A percentile compares a stretch with the other conserved stretches of the same genome.
Conservation (phyloP, 176 grass and related monocot species). For the Carex kokanica region DNA sequence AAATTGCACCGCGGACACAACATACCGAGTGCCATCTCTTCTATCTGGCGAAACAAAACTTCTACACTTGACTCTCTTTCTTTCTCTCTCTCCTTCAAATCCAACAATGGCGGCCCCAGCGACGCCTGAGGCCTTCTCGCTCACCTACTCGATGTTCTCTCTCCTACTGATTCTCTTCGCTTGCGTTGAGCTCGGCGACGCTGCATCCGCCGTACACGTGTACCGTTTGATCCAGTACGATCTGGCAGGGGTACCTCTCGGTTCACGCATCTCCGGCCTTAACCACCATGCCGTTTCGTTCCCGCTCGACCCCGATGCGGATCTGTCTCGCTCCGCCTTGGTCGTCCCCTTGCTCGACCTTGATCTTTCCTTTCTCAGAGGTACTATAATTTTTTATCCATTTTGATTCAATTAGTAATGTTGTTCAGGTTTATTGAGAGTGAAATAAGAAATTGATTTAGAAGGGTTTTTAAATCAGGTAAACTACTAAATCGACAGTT, state of each 20-base stretch:
- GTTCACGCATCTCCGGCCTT: conserved; percentile 57
- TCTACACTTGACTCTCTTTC: not conserved
- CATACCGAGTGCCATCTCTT: not conserved
- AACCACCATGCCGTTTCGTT: conserved; percentile 65
- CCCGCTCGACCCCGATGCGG: conserved; percentile 52
- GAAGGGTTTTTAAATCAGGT: not conserved
- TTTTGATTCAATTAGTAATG: no score
- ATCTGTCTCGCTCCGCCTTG: conserved; percentile 84
- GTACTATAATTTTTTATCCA: conserved; percentile 11
- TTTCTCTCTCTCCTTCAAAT: not conserved
- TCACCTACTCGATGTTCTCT: conserved; percentile 48
- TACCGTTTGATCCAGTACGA: conserved; percentile 98
- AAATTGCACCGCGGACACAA: not conserved
- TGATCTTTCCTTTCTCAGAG: conserved; percentile 72
- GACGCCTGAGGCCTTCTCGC: conserved; percentile 3
- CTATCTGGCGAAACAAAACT: not conserved
- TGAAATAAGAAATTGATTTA: not conserved
- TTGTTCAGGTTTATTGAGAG: not conserved
- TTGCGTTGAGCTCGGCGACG: conserved; percentile 83
- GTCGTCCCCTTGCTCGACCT: conserved; percentile 72
- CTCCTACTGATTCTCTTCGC: conserved; percentile 71
- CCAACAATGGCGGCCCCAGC: conserved; percentile 22
- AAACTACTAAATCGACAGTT: not conserved
- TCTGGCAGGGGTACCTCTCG: conserved; percentile 59
- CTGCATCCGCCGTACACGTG: conserved; percentile 76